Percentiles rank a stretch among this genome's conserved stretches.
phyloP scores from a whole-genome alignment of 2,329 filamentous ascomycete species.

The Knufia petricola region DNA sequence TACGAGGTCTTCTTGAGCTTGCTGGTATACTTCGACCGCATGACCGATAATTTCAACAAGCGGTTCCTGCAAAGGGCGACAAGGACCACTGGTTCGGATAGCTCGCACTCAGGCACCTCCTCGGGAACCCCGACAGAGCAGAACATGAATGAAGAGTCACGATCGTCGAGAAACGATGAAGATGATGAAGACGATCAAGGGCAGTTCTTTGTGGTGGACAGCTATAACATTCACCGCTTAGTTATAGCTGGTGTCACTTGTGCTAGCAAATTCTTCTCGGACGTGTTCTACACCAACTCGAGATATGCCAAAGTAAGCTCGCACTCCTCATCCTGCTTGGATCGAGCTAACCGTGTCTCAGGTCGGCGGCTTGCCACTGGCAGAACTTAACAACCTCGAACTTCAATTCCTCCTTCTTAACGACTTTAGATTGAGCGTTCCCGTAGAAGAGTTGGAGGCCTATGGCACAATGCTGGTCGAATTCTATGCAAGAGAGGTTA shows the following conservation, averaged over 20 bases:
- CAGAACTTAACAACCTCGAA: conserved; percentile 91
- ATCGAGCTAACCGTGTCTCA: conserved; percentile 33
- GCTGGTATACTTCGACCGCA: conserved; percentile 94
- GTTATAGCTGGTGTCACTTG: conserved; percentile 97
- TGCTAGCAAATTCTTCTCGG: conserved; percentile 97
- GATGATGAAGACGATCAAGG: conserved; percentile 21
- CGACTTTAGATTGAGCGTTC: conserved; percentile 86
- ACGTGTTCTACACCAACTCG: conserved; percentile 98
- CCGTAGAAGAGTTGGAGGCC: conserved; percentile 89
- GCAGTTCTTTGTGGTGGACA: conserved; percentile 89
- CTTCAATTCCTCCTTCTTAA: conserved; percentile 92
- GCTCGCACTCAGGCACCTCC: conserved; percentile 3
- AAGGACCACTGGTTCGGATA: conserved; percentile 2
- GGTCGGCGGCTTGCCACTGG: conserved; percentile 87
- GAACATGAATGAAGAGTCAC: conserved; percentile 6
- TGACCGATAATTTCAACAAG: conserved; percentile 92
- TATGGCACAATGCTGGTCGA: conserved; percentile 98
- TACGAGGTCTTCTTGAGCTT: conserved; percentile 96
- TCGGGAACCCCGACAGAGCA: conserved; percentile 7
- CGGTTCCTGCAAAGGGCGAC: conserved; percentile 6
- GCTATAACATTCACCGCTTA: conserved; percentile 94
- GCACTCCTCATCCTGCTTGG: background rate
- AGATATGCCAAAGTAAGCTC: conserved; percentile 87
- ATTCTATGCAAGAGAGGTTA: conserved; percentile 87
- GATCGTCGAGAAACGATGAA: background rate